Evolutionary conservation across 495 filamentous ascomycete genomes (phyloP).

Genomic region (Daldinia loculata): DNA sequence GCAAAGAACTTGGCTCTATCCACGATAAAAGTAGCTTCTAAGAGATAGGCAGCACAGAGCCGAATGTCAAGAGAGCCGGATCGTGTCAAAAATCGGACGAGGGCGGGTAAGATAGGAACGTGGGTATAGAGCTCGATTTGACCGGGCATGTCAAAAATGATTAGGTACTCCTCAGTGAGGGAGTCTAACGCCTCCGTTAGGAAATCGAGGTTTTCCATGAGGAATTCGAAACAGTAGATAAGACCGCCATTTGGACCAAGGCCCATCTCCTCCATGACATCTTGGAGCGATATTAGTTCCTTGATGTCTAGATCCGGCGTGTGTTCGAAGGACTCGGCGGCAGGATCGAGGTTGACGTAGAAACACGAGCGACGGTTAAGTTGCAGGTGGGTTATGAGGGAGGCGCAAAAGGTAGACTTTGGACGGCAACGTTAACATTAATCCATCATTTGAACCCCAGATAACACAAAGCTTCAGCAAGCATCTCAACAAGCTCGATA

Average conservation of each 20-base stretch:
- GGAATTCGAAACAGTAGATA: constrained; percentile 97
- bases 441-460: background rate
- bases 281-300: constrained; percentile 92
- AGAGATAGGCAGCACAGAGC: constrained; percentile 93
- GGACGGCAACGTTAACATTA: constrained; percentile 12
- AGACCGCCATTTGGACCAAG: constrained; percentile 95
- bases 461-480: background rate
- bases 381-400: constrained; percentile 89
- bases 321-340: constrained; percentile 91
- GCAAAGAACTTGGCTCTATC: constrained; percentile 98
- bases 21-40: constrained; percentile 93
- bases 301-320: constrained; percentile 96
- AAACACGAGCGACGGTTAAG: constrained; percentile 86
- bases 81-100: constrained; percentile 81
- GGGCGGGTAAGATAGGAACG: constrained; percentile 87
- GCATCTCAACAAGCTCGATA: background rate
- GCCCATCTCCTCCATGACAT: constrained; percentile 97
- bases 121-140: constrained; percentile 99
- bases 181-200: constrained; percentile 85
- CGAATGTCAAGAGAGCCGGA: constrained; percentile 85
- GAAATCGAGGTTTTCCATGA: constrained; percentile 96
- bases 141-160: constrained; percentile 97
- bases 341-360: constrained; percentile 98
- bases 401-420: constrained; percentile 91
- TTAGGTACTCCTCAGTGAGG: constrained; percentile 91